Evolutionary conservation across 202 grass and related monocot species (phyloP).

Genomic region (Saccharum hybrid): DNA sequence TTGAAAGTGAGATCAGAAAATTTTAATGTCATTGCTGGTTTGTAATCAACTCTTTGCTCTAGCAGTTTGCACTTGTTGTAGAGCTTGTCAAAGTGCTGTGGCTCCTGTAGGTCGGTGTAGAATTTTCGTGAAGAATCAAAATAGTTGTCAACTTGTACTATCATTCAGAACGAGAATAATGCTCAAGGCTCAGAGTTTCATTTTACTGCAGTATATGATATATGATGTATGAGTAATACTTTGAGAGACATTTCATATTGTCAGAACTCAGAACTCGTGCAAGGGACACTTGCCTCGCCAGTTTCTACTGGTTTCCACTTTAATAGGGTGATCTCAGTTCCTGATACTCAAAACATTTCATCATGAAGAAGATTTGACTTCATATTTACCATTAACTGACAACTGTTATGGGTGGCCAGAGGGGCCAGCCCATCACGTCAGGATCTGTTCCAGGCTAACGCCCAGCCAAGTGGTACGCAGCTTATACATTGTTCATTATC

Average conservation of each 20-base stretch:
- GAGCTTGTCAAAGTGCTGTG: neutral
- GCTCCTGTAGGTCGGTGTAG: neutral
- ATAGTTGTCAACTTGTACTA: neutral
- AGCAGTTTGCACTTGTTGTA: neutral
- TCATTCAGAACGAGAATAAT: conserved; percentile 26
- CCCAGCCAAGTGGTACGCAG: neutral
- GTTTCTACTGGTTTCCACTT: neutral
- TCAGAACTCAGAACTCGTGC: neutral
- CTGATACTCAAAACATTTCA: neutral
- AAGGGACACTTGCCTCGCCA: neutral
- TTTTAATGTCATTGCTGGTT: conserved; percentile 5
- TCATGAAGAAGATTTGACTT: neutral
- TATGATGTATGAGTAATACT: conserved; percentile 9
- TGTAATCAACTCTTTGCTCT: conserved; percentile 28
- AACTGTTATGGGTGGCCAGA: neutral
- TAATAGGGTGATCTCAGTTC: neutral
- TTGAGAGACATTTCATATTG: conserved; percentile 4
- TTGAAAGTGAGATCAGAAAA: conserved; percentile 2
- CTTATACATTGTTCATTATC: neutral
- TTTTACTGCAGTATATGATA: neutral
- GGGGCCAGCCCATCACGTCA: neutral
- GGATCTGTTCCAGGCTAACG: neutral
- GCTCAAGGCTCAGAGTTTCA: neutral
- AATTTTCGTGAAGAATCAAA: neutral
- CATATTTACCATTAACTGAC: neutral